Evolutionary conservation across 1,284 basidiomycete species (phyloP), one percentile per base, ranked within the genome.

Genomic region (Ustanciosporium gigantosporum): DNA sequence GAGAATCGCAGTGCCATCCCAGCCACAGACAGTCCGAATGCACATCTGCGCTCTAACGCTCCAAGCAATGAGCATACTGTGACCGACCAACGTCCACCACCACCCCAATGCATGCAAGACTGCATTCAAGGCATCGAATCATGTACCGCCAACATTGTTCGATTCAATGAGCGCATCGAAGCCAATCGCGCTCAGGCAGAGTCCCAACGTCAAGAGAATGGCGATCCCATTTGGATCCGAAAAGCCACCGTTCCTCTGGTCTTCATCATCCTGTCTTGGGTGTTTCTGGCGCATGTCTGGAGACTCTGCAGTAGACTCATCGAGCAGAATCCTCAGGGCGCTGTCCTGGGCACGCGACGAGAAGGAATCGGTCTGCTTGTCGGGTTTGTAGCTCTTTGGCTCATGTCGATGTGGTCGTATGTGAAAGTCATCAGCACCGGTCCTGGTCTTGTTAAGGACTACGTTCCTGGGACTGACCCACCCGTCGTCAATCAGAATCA

Each of bases 381-480:
- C 1, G 57, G 45, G 2, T 75, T 75, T 23, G 42, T 59, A 3
- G 19, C 73, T 9, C 49, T 75, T 6, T 74, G 71, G 66, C 37
- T 67, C 5, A 58, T 73, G 57, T 42, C 70, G 2, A 41, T 70
- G 1, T 76, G 74, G 74, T 66, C 68, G 4, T 77, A 70, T 29
- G 36, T 70, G 2, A 52, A 37, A 5, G 65, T 73, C 17, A 44
- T 75, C 32, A n/a, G 46, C 9, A 59, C 66, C 2, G 48, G 46
- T 9, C 75, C 75, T 3, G 75, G 75, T 3, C 38, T 65, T 36
- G 72, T 73, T 21, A 60, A 53, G 11, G 73, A 77, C 41, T 61
- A 60, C 25, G 51, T 74, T 1, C 19, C 46, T 0, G 53, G 62
- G 41, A 46, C 52, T 0, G 45, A 51, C 20, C 58, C 58, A 20